Conservation (phyloP, 441 rosid genomes). For the Euphorbia schlechtendalii region DNA sequence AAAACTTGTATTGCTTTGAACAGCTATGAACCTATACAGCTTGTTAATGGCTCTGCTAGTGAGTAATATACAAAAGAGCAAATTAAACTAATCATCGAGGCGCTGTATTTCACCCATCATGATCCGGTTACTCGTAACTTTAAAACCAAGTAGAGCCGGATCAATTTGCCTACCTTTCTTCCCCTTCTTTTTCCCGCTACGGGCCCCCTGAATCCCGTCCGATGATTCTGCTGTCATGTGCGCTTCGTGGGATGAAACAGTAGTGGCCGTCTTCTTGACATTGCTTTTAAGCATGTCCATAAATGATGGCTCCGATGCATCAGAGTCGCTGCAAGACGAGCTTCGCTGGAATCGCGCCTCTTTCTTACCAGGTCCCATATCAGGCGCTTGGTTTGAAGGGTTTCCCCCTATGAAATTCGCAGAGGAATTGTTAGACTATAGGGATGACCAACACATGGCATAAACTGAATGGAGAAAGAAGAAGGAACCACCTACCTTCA, state of each 20-base stretch:
- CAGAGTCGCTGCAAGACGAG: constrained; percentile 34
- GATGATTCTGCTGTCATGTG: constrained; percentile 30
- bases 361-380: constrained; percentile 26
- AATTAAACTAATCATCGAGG: constrained; percentile 41
- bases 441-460: constrained; percentile 20
- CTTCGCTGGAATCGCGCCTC: constrained; percentile 30
- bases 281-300: constrained; percentile 46
- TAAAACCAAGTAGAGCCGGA: constrained; percentile 81
- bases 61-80: constrained; percentile 13
- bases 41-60: background rate
- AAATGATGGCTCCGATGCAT: constrained; percentile 43
- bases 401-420: constrained; percentile 12
- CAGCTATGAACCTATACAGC: constrained; percentile 26
- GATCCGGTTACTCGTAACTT: constrained; percentile 79
- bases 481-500: constrained; percentile 9
- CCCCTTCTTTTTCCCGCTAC: constrained; percentile 68
- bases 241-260: constrained; percentile 2
- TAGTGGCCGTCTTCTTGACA: constrained; percentile 23
- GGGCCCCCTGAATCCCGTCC: constrained; percentile 32
- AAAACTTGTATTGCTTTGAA: background rate
- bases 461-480: background rate
- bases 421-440: constrained; percentile 9
- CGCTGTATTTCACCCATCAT: constrained; percentile 84
- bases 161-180: constrained; percentile 82
- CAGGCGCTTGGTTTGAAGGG: constrained; percentile 7